phyloP scores from a whole-genome alignment of 1,139 yeast genomes.

The Maudiozyma humilis region DNA sequence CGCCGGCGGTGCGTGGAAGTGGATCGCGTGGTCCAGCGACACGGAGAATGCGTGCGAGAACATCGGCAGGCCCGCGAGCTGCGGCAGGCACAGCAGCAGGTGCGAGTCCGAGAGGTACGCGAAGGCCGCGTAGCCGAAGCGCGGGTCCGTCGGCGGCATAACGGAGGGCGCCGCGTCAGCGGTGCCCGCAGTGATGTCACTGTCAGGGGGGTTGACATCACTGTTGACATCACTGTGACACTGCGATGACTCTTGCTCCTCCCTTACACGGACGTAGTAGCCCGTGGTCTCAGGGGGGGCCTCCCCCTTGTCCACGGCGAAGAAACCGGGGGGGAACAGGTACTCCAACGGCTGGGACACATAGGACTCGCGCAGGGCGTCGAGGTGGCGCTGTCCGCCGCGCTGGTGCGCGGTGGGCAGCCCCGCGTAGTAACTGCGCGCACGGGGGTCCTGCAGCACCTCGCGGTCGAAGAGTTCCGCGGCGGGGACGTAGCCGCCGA shows the following conservation, averaged over 20 bases:
- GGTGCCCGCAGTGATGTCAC: no score
- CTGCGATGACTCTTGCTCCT: slow-evolving; percentile 4
- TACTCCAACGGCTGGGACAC: slow-evolving; percentile 36
- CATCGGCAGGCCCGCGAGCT: slow-evolving; percentile 37
- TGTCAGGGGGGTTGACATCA: no score
- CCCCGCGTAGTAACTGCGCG: neutral
- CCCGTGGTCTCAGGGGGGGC: slow-evolving; percentile 17
- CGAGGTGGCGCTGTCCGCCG: slow-evolving; percentile 3
- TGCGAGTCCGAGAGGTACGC: slow-evolving; percentile 58
- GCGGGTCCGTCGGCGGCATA: slow-evolving; percentile 18
- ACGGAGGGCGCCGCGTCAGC: no score
- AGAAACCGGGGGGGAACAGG: slow-evolving; percentile 39
- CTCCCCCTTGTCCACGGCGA: no score
- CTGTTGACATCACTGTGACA: no score
- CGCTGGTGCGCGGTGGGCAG: neutral
- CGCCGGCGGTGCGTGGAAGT: slow-evolving; percentile 52
- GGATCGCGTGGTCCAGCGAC: slow-evolving; percentile 59
- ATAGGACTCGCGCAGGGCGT: slow-evolving; percentile 22
- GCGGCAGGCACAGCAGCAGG: slow-evolving; percentile 43
- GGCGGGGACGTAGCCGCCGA: slow-evolving; percentile 26
- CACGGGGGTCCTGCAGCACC: slow-evolving; percentile 18
- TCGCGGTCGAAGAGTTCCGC: slow-evolving; percentile 28
- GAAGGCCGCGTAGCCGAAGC: slow-evolving; percentile 50
- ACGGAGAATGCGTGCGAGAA: slow-evolving; percentile 43
- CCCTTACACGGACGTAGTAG: slow-evolving; percentile 24